Conservation (phyloP, 2,329 filamentous ascomycete genomes). For the Verticillium klebahnii region DNA sequence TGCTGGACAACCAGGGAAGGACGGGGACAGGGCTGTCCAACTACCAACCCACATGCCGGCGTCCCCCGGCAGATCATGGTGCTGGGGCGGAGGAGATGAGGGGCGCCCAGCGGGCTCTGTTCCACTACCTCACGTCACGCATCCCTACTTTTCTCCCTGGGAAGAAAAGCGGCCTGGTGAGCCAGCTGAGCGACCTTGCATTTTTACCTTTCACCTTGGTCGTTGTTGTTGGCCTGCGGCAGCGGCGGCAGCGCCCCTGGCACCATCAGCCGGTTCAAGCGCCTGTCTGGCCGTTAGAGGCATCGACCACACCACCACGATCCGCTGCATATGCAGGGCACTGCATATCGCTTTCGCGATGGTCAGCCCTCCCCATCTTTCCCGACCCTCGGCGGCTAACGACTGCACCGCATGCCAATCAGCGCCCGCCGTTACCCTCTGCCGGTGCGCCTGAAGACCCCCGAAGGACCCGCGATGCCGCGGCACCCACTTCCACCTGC, state of each 20-base stretch:
- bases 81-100: too few relatives aligned
- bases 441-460: background rate
- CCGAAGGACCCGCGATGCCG: conserved; percentile 3
- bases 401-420: background rate
- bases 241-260: background rate
- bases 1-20: too few relatives aligned
- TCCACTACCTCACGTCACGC: too few relatives aligned
- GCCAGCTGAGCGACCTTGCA: background rate
- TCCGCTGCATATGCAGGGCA: conserved; percentile 3
- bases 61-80: too few relatives aligned
- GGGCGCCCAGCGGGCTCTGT: too few relatives aligned
- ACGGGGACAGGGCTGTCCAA: too few relatives aligned
- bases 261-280: background rate
- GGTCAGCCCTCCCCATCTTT: background rate
- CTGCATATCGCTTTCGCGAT: background rate
- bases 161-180: background rate
- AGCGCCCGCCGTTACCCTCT: background rate
- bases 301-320: background rate
- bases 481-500: background rate
- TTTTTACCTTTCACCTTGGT: background rate
- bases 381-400: background rate
- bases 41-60: too few relatives aligned
- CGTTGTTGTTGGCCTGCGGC: background rate
- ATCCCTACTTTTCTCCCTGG: too few relatives aligned
- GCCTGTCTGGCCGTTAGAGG: background rate